phyloP scores from a whole-genome alignment of 208 protist genomes.

The Leishmania mexicana region DNA sequence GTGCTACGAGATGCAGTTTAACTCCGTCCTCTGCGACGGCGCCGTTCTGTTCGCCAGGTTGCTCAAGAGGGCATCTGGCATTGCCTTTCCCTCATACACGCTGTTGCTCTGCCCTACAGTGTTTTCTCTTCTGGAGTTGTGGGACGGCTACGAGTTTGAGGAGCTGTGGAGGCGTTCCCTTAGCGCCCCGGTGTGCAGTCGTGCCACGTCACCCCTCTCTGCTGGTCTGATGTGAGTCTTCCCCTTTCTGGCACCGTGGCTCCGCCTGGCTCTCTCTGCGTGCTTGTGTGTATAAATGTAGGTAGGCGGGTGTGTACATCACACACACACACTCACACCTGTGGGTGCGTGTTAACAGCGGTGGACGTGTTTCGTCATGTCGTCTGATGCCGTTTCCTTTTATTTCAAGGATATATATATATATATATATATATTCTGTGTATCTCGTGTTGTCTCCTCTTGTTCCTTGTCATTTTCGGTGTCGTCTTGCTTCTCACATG shows the following conservation, averaged over 20 bases:
- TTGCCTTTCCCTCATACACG: slow-evolving; percentile 69
- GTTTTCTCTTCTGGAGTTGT: slow-evolving; percentile 73
- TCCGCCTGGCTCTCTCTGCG: not conserved
- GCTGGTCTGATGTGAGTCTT: slow-evolving; percentile 17
- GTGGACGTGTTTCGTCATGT: not conserved
- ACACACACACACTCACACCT: no score
- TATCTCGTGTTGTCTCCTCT: not conserved
- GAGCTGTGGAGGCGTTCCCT: slow-evolving; percentile 33
- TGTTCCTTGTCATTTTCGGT: not conserved
- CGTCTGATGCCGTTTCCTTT: not conserved
- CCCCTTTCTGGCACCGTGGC: not conserved
- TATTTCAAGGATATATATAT: no score
- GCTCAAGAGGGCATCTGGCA: slow-evolving; percentile 47
- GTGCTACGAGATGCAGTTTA: slow-evolving; percentile 82
- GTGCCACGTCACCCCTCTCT: slow-evolving; percentile 14
- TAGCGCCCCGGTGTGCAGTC: slow-evolving; percentile 5
- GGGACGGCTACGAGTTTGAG: slow-evolving; percentile 81
- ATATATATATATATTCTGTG: no score
- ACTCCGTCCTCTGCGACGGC: slow-evolving; percentile 52
- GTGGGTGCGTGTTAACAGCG: no score
- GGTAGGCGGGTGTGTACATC: not conserved
- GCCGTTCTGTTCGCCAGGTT: slow-evolving; percentile 56
- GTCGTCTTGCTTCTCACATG: no score
- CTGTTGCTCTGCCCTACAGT: slow-evolving; percentile 78
- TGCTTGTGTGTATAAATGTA: not conserved